Base-by-base conservation (phyloP, 805 yeast genomes). In the Saturnispora sanitii region DNA sequence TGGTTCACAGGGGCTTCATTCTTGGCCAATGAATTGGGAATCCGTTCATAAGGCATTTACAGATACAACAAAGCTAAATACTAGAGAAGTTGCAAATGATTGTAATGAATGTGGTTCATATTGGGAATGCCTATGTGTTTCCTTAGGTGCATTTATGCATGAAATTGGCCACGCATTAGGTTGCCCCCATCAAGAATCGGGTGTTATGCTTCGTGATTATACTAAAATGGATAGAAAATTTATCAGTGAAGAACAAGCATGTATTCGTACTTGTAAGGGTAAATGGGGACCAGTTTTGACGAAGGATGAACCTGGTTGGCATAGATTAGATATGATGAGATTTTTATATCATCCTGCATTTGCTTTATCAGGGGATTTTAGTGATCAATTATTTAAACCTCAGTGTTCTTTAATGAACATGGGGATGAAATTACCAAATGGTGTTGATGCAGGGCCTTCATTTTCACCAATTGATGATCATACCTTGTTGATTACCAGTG, bases 81-180 rank as follows among this genome's bases (percentile, higher is more conserved):
- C 67, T 1, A 56, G 56, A 2, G 83, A 82, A 44, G 95, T 90
- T n/a, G 96, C 95, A 9, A 87, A 92, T 58, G 98, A 92, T 58
- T 68, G 80, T 49, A 73, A 76, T 51, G 82, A 88, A 55, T 82
- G 95, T 57, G 82, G 92, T 0, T 71, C 94, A 1, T 72, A 80
- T 42, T 92, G 96, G 95, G 96, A 90, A 60, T 82, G 94, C 52
- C 61, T 82, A 34, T 81, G 82, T 45, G 72, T 90, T 28, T 84
- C 96, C 1, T 56, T 84, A 51, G 97, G 98, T 34, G 96, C 97
- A 0, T 88, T 87, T 51, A 70, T 88, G 81, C 97, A 90, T 59
- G 97, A 90, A 56, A 80, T 90, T 38, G 97, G 98, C 1, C 97
- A 90, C 57, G 64, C 76, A 21, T 65, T 90, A 32, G 95, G 96